phyloP scores from a whole-genome alignment of 805 yeast species.

The Kodamaea sagamina region DNA sequence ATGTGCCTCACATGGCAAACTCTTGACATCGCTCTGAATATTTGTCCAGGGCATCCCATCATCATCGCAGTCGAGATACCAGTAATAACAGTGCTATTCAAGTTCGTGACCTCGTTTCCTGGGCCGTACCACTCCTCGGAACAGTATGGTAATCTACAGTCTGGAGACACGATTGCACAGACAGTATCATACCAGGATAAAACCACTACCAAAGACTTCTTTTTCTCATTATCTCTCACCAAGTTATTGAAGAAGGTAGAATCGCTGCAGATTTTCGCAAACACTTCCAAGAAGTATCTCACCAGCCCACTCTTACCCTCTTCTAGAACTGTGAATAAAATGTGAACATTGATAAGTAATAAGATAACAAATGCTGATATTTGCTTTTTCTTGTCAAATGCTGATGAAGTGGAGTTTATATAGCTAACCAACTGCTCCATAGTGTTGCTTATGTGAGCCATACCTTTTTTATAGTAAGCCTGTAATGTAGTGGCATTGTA shows the following conservation, averaged over 20 bases:
- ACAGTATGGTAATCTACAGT: slow-evolving; percentile 56
- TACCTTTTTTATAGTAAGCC: slow-evolving; percentile 53
- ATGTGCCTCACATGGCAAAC: slow-evolving; percentile 44
- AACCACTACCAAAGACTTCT: slow-evolving; percentile 51
- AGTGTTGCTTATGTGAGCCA: slow-evolving; percentile 55
- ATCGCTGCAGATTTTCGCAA: slow-evolving; percentile 52
- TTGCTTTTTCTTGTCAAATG: slow-evolving; percentile 19
- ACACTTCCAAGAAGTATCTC: slow-evolving; percentile 49
- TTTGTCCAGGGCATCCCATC: slow-evolving; percentile 65
- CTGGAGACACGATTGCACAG: slow-evolving; percentile 56
- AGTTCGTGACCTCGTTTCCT: slow-evolving; percentile 14
- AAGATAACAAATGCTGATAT: slow-evolving; percentile 44
- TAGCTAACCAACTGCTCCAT: slow-evolving; percentile 56
- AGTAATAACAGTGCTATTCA: slow-evolving; percentile 21
- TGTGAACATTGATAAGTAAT: slow-evolving; percentile 54
- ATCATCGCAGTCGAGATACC: slow-evolving; percentile 50
- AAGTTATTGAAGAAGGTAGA: slow-evolving; percentile 35
- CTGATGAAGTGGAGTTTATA: slow-evolving; percentile 13
- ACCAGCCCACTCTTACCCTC: slow-evolving; percentile 55
- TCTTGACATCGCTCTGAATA: slow-evolving; percentile 48
- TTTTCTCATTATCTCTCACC: slow-evolving; percentile 48
- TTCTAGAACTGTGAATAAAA: slow-evolving; percentile 54
- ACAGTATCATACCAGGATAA: slow-evolving; percentile 63
- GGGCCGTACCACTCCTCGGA: slow-evolving; percentile 55
- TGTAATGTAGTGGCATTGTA: slow-evolving; percentile 6